Percentiles rank a stretch among this genome's conserved stretches.
These are phyloP conservation scores for Cystofilobasidium bisporidii DNA, from an alignment of 768 basidiomycete genomes.

Conservation along the genomic window DNA sequence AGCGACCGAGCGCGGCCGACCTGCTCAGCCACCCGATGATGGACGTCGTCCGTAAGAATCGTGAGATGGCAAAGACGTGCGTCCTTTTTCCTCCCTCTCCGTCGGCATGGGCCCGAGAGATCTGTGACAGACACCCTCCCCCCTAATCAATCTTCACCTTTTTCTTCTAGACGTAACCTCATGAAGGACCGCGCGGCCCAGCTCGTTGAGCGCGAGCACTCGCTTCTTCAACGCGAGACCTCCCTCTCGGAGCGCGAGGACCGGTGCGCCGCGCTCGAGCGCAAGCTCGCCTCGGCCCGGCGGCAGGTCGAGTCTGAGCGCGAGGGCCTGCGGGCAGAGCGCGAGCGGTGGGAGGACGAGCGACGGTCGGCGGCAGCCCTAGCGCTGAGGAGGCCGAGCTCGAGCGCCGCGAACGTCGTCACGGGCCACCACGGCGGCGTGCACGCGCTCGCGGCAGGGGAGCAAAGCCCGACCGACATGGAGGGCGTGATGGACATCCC, in stretches of 20 bases:
- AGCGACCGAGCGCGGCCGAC: conserved; percentile 20
- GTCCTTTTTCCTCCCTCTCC: conserved; percentile 1
- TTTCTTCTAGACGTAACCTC: not conserved
- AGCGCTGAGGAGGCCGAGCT: not conserved
- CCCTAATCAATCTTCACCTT: no score
- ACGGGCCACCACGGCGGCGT: no score
- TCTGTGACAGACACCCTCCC: no score
- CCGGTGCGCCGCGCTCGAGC: conserved; percentile 12
- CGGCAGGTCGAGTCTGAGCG: conserved; percentile 7
- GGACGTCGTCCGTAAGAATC: conserved; percentile 6
- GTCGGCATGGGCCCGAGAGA: not conserved
- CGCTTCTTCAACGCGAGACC: conserved; percentile 9
- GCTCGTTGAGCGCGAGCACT: conserved; percentile 17
- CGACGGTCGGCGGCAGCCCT: not conserved
- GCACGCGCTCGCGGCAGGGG: conserved; percentile 1
- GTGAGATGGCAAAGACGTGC: conserved; percentile 11
- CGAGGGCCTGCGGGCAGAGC: conserved; percentile 15
- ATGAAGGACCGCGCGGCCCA: not conserved
- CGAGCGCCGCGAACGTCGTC: not conserved
- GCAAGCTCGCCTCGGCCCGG: conserved; percentile 2
- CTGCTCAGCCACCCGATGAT: conserved; percentile 18
- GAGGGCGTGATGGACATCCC: conserved; percentile 25
- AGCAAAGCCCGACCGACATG: conserved; percentile 16
- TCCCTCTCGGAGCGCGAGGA: conserved; percentile 18
- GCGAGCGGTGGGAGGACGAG: conserved; percentile 24